Conservation (phyloP, 306 rosid genomes). For the Spatholobus suberectus region DNA sequence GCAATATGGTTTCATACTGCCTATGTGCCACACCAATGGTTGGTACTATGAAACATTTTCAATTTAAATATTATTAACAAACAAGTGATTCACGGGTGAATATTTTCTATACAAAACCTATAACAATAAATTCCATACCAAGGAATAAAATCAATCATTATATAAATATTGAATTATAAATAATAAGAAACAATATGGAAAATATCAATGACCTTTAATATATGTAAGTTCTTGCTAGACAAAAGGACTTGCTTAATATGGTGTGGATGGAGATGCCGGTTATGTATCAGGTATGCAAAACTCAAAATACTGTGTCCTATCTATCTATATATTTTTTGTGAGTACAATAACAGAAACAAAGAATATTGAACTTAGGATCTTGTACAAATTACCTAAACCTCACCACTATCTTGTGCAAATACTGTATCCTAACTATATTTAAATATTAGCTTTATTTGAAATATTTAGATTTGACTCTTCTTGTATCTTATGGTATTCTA, state of each 20-base stretch:
- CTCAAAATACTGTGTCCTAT: not conserved
- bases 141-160: not conserved
- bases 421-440: not conserved
- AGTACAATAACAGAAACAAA: too few species aligned
- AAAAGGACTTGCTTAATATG: not conserved
- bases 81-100: not conserved
- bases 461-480: conserved; percentile 4
- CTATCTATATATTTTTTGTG: too few species aligned
- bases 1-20: too few species aligned
- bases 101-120: not conserved
- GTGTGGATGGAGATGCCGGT: not conserved
- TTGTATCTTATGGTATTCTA: not conserved
- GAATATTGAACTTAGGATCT: too few species aligned
- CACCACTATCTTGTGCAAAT: too few species aligned
- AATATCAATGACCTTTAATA: not conserved
- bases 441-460: not conserved
- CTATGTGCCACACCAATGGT: not conserved
- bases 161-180: not conserved
- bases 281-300: not conserved
- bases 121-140: not conserved
- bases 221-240: not conserved
- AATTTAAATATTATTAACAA: not conserved
- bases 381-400: too few species aligned
- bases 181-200: not conserved
- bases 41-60: not conserved